Percentiles rank a stretch among this genome's conserved stretches.
These are phyloP conservation scores for Tothia fuscella DNA, from an alignment of 2,329 filamentous ascomycete genomes.

Conservation along the genomic window DNA sequence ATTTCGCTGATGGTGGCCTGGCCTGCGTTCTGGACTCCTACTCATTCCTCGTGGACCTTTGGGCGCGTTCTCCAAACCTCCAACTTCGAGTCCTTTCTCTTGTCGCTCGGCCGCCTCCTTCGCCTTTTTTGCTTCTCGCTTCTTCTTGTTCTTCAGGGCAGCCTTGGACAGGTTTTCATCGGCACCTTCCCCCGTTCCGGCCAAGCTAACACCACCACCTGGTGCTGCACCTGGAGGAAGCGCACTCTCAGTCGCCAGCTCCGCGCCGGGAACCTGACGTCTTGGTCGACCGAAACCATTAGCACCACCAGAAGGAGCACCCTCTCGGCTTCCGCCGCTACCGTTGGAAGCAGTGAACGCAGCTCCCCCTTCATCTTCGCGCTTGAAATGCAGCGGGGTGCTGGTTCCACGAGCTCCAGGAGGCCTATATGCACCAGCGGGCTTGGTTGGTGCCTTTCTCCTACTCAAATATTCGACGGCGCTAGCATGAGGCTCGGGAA, in stretches of 20 bases:
- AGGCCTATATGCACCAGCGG: slow-evolving; percentile 90
- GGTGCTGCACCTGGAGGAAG: slow-evolving; percentile 58
- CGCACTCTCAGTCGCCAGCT: slow-evolving; percentile 50
- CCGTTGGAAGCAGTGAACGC: slow-evolving; percentile 70
- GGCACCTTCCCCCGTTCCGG: slow-evolving; percentile 48
- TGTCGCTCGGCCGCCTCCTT: slow-evolving; percentile 56
- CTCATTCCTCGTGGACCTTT: slow-evolving; percentile 18
- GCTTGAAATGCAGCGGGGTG: slow-evolving; percentile 90
- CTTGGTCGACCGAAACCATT: slow-evolving; percentile 71
- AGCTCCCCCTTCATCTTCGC: slow-evolving; percentile 89
- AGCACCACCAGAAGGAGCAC: slow-evolving; percentile 34
- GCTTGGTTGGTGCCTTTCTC: slow-evolving; percentile 90
- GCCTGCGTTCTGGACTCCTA: slow-evolving; percentile 56
- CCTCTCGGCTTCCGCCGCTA: slow-evolving; percentile 50
- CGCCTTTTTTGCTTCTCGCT: slow-evolving; percentile 82
- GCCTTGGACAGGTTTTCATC: slow-evolving; percentile 72
- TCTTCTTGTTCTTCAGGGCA: slow-evolving; percentile 96
- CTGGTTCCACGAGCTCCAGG: slow-evolving; percentile 81
- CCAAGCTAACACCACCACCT: slow-evolving; percentile 53
- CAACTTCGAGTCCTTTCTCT: slow-evolving; percentile 29
- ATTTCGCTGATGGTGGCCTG: slow-evolving; percentile 40
- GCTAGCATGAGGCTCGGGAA: slow-evolving; percentile 71
- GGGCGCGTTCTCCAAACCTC: slow-evolving; percentile 9
- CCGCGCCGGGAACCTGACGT: slow-evolving; percentile 76
- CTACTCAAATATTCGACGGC: slow-evolving; percentile 71